Percentiles rank a stretch among this genome's conserved stretches.
Evolutionary conservation across 768 basidiomycete species (phyloP).

Genomic region (Sutorius australiensis): DNA sequence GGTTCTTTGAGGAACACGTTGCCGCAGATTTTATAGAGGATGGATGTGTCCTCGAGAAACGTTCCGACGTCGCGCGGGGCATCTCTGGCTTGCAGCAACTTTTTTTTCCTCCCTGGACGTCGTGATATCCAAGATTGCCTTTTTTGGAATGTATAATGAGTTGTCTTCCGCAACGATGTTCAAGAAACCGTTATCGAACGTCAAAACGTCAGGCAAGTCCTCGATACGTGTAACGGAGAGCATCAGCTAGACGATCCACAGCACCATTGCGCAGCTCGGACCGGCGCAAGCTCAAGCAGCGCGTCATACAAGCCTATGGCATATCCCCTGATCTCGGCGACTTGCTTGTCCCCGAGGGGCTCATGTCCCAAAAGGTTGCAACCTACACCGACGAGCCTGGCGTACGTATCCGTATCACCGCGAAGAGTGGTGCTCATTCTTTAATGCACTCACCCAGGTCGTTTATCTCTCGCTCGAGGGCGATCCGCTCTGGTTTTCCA

Average conservation of each 20-base stretch:
- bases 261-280: conserved; percentile 74
- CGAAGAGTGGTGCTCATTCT: not conserved
- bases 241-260: conserved; percentile 7
- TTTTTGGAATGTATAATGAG: conserved; percentile 5
- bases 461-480: conserved; percentile 61
- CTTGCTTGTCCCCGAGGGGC: conserved; percentile 68
- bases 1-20: conserved; percentile 33
- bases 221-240: not conserved
- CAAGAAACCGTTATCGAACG: conserved; percentile 66
- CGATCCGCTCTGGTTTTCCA: conserved; percentile 75
- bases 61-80: conserved; percentile 77
- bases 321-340: conserved; percentile 59
- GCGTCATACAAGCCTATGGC: conserved; percentile 45
- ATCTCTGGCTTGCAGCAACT: conserved; percentile 34
- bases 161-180: conserved; percentile 44
- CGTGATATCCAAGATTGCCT: conserved; percentile 14
- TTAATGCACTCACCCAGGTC: conserved; percentile 38
- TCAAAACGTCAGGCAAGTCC: conserved; percentile 59
- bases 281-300: conserved; percentile 65
- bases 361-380: conserved; percentile 62
- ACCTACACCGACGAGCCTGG: conserved; percentile 65
- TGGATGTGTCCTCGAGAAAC: conserved; percentile 68
- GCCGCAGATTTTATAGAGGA: conserved; percentile 46
- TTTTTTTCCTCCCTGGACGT: not conserved
- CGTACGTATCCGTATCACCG: conserved; percentile 33